Evolutionary conservation across 805 yeast genomes (phyloP).

Genomic region (Lipomyces yamanashiensis): DNA sequence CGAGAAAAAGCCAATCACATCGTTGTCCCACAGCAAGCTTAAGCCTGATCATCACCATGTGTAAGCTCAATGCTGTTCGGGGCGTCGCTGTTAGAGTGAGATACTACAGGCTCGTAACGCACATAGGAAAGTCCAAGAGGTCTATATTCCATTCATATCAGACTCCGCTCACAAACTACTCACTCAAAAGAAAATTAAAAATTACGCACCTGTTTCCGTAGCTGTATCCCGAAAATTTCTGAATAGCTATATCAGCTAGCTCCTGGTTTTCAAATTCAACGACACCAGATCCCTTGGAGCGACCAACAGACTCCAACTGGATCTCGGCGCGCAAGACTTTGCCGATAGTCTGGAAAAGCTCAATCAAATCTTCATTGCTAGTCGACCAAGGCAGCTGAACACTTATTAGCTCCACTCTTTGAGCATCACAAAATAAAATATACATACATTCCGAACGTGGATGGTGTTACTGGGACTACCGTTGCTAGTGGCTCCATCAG

Average conservation of each 20-base stretch:
- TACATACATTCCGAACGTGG: constrained; percentile 61
- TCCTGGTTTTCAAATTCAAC: constrained; percentile 71
- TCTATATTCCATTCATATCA: constrained; percentile 43
- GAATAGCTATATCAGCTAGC: constrained; percentile 74
- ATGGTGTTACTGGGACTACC: constrained; percentile 67
- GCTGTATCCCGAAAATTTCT: constrained; percentile 73
- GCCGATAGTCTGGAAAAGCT: constrained; percentile 84
- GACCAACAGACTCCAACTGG: constrained; percentile 62
- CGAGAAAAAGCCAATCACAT: no score
- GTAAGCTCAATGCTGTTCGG: constrained; percentile 19
- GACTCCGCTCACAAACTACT: background rate
- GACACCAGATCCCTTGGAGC: constrained; percentile 83
- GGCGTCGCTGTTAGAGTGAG: background rate
- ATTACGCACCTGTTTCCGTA: constrained; percentile 66
- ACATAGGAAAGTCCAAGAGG: constrained; percentile 73
- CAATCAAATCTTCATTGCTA: constrained; percentile 80
- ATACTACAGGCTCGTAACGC: constrained; percentile 39
- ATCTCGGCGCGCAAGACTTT: constrained; percentile 76
- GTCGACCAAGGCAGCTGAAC: constrained; percentile 77
- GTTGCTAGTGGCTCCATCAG: constrained; percentile 65
- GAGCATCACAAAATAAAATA: background rate
- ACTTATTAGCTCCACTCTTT: background rate
- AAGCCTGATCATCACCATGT: constrained; percentile 11
- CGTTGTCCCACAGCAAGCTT: background rate
- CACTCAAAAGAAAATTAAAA: background rate